Conservation (phyloP, 2,329 filamentous ascomycete genomes). For the Diaporthe aspalathi region DNA sequence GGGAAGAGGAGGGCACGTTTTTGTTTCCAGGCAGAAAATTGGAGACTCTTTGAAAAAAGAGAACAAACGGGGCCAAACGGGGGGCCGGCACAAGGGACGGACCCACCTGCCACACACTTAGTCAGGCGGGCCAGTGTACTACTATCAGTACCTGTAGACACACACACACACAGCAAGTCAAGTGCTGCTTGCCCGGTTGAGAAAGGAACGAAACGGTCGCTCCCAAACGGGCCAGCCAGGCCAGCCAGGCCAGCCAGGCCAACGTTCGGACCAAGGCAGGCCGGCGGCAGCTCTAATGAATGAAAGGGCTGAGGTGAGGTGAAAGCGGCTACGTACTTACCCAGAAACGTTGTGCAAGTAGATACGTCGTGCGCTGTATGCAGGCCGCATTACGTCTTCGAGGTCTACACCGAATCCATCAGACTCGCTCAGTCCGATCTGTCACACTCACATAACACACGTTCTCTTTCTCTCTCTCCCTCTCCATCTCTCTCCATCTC, state of each 20-base stretch:
- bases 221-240: background rate
- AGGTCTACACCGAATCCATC: no score
- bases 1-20: conserved; percentile 31
- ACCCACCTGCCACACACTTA: no score
- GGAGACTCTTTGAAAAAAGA: conserved; percentile 30
- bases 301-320: conserved; percentile 29
- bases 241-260: no score
- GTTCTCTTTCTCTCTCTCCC: no score
- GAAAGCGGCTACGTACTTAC: conserved; percentile 20
- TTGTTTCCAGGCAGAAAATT: conserved; percentile 33
- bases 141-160: background rate
- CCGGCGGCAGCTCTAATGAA: conserved; percentile 15
- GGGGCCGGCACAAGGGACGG: background rate
- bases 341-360: background rate
- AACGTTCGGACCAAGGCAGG: background rate
- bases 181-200: background rate
- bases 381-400: no score
- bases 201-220: conserved; percentile 23
- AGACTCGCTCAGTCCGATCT: no score
- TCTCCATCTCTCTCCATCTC: no score
- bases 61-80: conserved; percentile 19
- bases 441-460: no score
- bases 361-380: no score
- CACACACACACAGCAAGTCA: conserved; percentile 4
- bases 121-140: background rate